Evolutionary conservation across 805 yeast genomes (phyloP).

Genomic region (Phaffomyces antillensis): DNA sequence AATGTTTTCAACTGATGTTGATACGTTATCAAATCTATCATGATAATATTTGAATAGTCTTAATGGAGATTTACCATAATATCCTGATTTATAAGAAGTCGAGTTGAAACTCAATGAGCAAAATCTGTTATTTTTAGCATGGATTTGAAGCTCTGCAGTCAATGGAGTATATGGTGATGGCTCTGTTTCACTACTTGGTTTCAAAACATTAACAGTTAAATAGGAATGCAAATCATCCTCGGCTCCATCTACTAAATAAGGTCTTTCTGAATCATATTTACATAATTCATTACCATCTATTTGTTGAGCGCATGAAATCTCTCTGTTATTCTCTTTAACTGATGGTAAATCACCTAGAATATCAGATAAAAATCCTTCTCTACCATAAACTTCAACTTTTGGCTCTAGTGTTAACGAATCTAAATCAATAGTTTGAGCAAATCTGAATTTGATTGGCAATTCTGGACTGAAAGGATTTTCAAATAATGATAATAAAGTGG

Average conservation of each 20-base stretch:
- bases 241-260: slow-evolving; percentile 38
- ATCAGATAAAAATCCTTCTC: slow-evolving; percentile 39
- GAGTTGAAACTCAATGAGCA: slow-evolving; percentile 58
- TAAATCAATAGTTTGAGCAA: slow-evolving; percentile 55
- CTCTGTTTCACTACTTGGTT: slow-evolving; percentile 35
- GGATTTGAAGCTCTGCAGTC: slow-evolving; percentile 52
- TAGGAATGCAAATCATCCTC: slow-evolving; percentile 32
- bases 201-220: slow-evolving; percentile 43
- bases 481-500: slow-evolving; percentile 31
- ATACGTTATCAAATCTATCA: slow-evolving; percentile 17
- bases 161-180: slow-evolving; percentile 54
- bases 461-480: slow-evolving; percentile 51
- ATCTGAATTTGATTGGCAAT: slow-evolving; percentile 67
- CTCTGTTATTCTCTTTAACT: slow-evolving; percentile 30
- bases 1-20: not conserved
- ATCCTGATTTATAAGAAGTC: slow-evolving; percentile 30
- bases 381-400: slow-evolving; percentile 41
- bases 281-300: slow-evolving; percentile 48
- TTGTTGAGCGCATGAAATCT: slow-evolving; percentile 29
- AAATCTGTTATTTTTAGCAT: slow-evolving; percentile 53
- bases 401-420: slow-evolving; percentile 22
- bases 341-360: slow-evolving; percentile 61
- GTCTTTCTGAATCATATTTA: slow-evolving; percentile 41
- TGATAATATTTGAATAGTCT: slow-evolving; percentile 50
- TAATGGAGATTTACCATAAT: slow-evolving; percentile 47